Base-by-base conservation (phyloP, 306 rosid genomes). In the Alnus glutinosa region DNA sequence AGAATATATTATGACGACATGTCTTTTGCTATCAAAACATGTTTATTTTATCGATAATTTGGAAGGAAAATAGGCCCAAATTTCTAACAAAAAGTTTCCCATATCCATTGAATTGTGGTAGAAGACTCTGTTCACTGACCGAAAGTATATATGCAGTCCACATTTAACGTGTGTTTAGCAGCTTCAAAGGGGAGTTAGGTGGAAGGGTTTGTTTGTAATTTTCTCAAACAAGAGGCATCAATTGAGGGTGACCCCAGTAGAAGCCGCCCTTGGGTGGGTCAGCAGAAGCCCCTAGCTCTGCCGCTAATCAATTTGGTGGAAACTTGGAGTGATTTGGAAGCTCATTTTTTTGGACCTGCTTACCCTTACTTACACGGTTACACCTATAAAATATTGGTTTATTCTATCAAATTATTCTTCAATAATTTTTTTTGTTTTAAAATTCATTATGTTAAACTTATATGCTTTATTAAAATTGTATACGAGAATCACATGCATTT, bases 311-410 rank as follows among this genome's bases (percentile, higher is more conserved):
- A 52, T 77, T 82, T 67, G 82, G 78, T 57, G 84, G 64, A 23
- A 75, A 77, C 3, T 66, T 74, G 76, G 82, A 80, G 87, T 83
- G 80, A 78, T 55, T 83, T 78, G 11, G 84, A 88, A 71, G 83
- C 75, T 74, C 77, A 69, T 75, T 37, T 4, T 55, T 76, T 42
- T 55, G 64, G 68, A 47, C 36, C 15, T 71, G 46, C 44, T n/a
- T 10, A n/a, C n/a, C 61, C 12, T 51, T 67, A 78, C 36, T 34
- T 34, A 34, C 36, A 34, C 36, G 36, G 48, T 62, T 42, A 48
- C 28, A 67, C 72, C 51, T 2, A 42, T 44, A 67, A 48, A 18
- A 67, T 67, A 18, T 42, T 67, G 49, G 11, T 46, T 44, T 9
- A 10, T 42, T n/a, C 44, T 3, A 16, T 7, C 50, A 18, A 39